phyloP scores from a whole-genome alignment of 129 eudicot genomes.

The Chrysanthemum makinoi region DNA sequence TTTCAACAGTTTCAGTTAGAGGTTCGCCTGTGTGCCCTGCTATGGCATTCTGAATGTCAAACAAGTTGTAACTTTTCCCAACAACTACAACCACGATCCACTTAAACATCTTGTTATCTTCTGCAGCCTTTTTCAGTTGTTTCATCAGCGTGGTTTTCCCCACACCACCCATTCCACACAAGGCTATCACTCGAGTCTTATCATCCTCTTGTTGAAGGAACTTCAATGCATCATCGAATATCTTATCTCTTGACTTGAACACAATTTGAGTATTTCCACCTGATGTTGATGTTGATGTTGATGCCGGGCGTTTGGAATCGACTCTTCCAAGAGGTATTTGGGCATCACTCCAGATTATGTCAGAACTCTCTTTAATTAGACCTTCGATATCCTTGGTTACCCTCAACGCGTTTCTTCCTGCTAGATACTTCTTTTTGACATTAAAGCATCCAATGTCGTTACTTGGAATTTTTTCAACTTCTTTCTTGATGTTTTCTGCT shows the following conservation, averaged over 20 bases:
- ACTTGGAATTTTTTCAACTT: too few relatives aligned
- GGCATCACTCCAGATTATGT: neutral
- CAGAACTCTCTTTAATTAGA: neutral
- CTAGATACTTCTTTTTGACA: neutral
- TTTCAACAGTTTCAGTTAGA: neutral
- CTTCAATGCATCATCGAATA: neutral
- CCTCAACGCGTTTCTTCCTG: neutral
- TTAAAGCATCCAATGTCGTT: neutral
- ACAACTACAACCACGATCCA: neutral
- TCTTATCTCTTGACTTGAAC: neutral
- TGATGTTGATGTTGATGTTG: neutral
- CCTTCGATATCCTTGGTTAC: neutral
- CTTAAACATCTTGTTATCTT: neutral
- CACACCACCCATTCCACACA: too few relatives aligned
- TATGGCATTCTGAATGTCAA: neutral
- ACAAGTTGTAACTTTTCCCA: neutral
- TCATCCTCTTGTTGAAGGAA: neutral
- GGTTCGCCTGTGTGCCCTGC: neutral
- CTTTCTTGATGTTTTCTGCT: too few relatives aligned
- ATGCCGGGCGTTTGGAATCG: neutral
- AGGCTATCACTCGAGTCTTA: neutral
- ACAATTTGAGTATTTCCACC: neutral
- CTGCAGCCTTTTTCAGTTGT: neutral
- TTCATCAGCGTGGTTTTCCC: conserved; percentile 4
- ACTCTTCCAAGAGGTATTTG: neutral